phyloP scores from a whole-genome alignment of 495 filamentous ascomycete species.

The Lophium mytilinum region DNA sequence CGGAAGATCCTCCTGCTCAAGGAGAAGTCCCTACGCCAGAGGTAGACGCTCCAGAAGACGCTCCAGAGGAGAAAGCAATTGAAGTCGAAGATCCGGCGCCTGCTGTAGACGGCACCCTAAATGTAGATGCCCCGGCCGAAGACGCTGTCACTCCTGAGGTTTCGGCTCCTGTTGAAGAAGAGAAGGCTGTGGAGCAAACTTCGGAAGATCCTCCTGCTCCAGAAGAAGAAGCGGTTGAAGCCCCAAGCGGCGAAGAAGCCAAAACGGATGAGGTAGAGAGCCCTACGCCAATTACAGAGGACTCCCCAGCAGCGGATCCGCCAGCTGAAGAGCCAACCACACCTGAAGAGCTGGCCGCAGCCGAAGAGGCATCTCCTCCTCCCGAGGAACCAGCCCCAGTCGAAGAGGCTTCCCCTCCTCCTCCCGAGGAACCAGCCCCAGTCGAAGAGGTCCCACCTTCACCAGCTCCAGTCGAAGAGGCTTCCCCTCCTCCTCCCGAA shows the following conservation, averaged over 20 bases:
- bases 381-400: not conserved
- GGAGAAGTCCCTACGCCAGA: no score
- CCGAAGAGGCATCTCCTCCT: not conserved
- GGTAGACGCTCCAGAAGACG: no score
- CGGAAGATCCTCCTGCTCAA: no score
- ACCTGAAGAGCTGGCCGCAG: not conserved
- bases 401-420: not conserved
- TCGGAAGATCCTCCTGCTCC: not conserved
- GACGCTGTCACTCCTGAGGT: no score
- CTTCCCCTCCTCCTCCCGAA: not conserved
- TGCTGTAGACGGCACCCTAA: no score
- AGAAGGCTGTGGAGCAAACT: not conserved
- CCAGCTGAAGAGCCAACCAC: not conserved
- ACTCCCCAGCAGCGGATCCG: not conserved
- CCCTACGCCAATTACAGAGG: no score
- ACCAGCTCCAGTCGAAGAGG: not conserved
- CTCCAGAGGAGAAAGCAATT: no score
- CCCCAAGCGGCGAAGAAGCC: not conserved
- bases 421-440: not conserved
- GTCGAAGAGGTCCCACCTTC: not conserved
- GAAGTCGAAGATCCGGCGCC: no score
- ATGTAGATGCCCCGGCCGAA: not conserved
- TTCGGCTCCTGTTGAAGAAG: no score
- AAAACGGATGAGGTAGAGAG: not conserved
- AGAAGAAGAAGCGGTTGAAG: not conserved